Conservation (phyloP, 192 early-diverging fungal species). For the Linnemannia zychae region DNA sequence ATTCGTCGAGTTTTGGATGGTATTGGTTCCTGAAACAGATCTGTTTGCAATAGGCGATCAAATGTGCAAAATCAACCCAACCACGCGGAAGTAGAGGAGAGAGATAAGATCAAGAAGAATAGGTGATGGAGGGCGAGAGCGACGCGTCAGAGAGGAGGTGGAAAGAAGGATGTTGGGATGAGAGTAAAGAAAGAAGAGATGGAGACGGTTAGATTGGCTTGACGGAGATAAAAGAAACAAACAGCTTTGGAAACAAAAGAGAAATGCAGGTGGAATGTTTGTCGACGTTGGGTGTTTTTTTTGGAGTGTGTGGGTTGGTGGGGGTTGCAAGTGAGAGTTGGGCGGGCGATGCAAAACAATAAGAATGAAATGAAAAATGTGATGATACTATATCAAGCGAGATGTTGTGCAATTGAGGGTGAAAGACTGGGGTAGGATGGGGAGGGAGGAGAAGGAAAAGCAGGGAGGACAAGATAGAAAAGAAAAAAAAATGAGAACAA, state of each 20-base stretch:
- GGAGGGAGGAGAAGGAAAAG: neutral
- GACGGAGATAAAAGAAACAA: neutral
- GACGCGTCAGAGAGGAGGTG: neutral
- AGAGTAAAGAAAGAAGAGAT: neutral
- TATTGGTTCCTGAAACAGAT: conserved; percentile 4
- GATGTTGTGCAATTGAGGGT: neutral
- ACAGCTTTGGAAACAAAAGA: neutral
- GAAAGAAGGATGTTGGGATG: neutral
- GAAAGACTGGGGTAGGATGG: neutral
- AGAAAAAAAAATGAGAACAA: neutral
- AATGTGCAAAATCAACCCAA: neutral
- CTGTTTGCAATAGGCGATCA: neutral
- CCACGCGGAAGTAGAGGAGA: neutral
- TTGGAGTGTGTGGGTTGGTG: neutral
- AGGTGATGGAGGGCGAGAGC: neutral
- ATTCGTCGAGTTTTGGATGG: neutral
- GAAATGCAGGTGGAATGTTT: neutral
- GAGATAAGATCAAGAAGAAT: neutral
- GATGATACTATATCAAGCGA: neutral
- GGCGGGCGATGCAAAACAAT: neutral
- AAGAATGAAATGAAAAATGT: neutral
- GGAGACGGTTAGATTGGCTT: neutral
- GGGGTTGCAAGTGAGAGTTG: neutral
- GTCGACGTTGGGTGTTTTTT: neutral
- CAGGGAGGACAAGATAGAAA: neutral